These are phyloP conservation scores for Stemphylium vesicarium DNA, from an alignment of 2,329 filamentous ascomycete genomes.

Conservation along the genomic window DNA sequence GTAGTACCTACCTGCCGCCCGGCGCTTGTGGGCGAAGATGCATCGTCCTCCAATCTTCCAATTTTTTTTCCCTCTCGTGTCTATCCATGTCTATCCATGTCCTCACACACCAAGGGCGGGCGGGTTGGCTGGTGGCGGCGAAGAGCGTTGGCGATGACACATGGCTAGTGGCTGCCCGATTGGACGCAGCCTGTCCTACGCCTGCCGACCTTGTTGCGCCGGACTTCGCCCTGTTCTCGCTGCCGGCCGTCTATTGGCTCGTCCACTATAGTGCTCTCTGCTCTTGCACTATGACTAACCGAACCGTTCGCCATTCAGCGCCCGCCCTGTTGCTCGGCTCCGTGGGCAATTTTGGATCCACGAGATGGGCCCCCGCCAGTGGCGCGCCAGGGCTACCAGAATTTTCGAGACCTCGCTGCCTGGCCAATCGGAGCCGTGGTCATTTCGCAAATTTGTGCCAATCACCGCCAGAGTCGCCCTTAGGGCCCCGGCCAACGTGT, in stretches of 20 bases:
- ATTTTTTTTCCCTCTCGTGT: neutral
- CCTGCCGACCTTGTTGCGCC: neutral
- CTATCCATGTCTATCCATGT: too few species aligned
- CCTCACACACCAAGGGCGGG: neutral
- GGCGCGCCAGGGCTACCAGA: slow-evolving; percentile 33
- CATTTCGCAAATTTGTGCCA: slow-evolving; percentile 37
- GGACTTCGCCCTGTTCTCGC: slow-evolving; percentile 22
- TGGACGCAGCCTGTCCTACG: slow-evolving; percentile 3
- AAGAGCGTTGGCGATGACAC: slow-evolving; percentile 41
- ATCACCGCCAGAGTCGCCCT: slow-evolving; percentile 31
- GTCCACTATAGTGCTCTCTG: slow-evolving; percentile 36
- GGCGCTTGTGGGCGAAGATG: slow-evolving; percentile 22
- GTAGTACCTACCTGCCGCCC: neutral
- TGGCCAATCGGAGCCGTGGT: slow-evolving; percentile 43
- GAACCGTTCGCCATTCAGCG: slow-evolving; percentile 16
- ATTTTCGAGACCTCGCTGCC: slow-evolving; percentile 40
- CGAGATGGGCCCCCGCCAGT: slow-evolving; percentile 6
- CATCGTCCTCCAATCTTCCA: slow-evolving; percentile 25
- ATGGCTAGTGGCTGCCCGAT: slow-evolving; percentile 33
- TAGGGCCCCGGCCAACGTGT: slow-evolving; percentile 12
- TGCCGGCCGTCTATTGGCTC: slow-evolving; percentile 32
- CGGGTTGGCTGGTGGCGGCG: neutral
- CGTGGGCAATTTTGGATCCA: slow-evolving; percentile 22
- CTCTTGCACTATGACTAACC: slow-evolving; percentile 38
- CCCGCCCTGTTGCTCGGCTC: slow-evolving; percentile 7